Evolutionary conservation across 2,329 filamentous ascomycete genomes (phyloP).

Genomic region (Amauroascus niger): DNA sequence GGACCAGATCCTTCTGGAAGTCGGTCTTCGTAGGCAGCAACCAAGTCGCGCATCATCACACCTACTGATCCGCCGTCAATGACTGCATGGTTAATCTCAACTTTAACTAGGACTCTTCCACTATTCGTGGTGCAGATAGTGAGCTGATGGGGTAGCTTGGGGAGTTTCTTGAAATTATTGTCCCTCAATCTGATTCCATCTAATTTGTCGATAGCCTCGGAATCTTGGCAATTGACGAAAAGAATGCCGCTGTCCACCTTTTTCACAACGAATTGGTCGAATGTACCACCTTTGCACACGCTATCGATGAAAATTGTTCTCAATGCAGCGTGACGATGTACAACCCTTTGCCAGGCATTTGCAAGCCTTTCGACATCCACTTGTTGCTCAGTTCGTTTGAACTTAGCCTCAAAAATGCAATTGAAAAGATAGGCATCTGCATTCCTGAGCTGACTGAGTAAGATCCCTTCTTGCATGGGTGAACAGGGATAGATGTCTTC

Average conservation of each 20-base stretch:
- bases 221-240: slow-evolving; percentile 16
- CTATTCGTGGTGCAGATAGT: slow-evolving; percentile 29
- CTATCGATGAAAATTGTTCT: slow-evolving; percentile 31
- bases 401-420: slow-evolving; percentile 26
- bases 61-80: slow-evolving; percentile 39
- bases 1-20: slow-evolving; percentile 12
- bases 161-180: slow-evolving; percentile 9
- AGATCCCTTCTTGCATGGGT: slow-evolving; percentile 20
- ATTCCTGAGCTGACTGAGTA: slow-evolving; percentile 31
- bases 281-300: slow-evolving; percentile 28
- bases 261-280: slow-evolving; percentile 33
- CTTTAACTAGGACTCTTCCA: slow-evolving; percentile 29
- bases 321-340: slow-evolving; percentile 28
- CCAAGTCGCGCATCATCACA: slow-evolving; percentile 36
- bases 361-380: slow-evolving; percentile 25
- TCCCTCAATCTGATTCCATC: slow-evolving; percentile 10
- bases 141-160: slow-evolving; percentile 32
- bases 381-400: slow-evolving; percentile 14
- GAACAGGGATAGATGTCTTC: slow-evolving; percentile 32
- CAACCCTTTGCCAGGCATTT: slow-evolving; percentile 27
- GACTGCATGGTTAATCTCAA: slow-evolving; percentile 41
- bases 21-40: slow-evolving; percentile 26
- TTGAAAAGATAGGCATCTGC: slow-evolving; percentile 31
- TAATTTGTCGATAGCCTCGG: slow-evolving; percentile 12
- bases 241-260: slow-evolving; percentile 22